Conservation (phyloP, 1,284 basidiomycete genomes). For the Microbotryum violaceum region DNA sequence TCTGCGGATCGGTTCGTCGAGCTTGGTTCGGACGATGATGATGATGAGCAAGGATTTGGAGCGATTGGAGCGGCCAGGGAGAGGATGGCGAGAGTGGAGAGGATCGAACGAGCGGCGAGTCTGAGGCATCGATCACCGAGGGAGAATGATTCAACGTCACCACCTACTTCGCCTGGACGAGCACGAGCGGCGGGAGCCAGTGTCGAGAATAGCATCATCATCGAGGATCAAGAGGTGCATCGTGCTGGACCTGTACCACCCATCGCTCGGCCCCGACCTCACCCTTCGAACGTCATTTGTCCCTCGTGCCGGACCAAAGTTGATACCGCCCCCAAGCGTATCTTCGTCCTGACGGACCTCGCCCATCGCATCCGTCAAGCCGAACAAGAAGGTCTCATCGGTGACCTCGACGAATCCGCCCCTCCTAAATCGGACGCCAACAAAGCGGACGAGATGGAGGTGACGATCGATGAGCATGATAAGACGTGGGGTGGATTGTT, state of each 20-base stretch:
- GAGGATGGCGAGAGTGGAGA: not conserved
- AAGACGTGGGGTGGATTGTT: constrained; percentile 1
- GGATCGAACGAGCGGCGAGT: not conserved
- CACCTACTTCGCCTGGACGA: not conserved
- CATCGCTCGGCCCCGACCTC: not conserved
- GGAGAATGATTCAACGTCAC: not conserved
- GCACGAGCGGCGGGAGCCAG: not conserved
- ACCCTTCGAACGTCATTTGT: not conserved
- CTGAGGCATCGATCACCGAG: not conserved
- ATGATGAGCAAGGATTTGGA: not conserved
- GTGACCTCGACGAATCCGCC: not conserved
- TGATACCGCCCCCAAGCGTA: not conserved
- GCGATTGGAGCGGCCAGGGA: not conserved
- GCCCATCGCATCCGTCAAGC: not conserved
- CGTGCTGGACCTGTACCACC: not conserved
- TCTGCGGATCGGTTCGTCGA: not conserved
- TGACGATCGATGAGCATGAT: not conserved
- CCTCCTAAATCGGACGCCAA: not conserved
- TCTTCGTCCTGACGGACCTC: not conserved
- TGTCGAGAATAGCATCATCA: not conserved
- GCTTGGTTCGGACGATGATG: not conserved
- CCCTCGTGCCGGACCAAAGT: not conserved
- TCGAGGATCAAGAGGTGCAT: not conserved
- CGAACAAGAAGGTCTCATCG: not conserved
- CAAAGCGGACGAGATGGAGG: not conserved